Evolutionary conservation across 805 yeast species (phyloP).

Genomic region (Kuraishia hungarica): DNA sequence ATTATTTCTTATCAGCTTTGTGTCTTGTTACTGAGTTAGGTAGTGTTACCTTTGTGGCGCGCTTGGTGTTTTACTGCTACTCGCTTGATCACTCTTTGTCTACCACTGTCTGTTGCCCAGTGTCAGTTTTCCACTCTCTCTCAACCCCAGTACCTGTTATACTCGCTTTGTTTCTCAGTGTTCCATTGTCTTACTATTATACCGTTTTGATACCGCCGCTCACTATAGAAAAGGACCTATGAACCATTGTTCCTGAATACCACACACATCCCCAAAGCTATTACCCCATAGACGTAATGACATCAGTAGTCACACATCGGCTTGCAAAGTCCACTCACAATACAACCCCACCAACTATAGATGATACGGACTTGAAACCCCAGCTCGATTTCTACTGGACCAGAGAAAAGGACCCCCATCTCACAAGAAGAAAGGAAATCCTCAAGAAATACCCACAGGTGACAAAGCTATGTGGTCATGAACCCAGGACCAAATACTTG

Average conservation of each 20-base stretch:
- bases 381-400: slow-evolving; percentile 74
- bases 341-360: slow-evolving; percentile 14
- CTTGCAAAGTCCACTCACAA: neutral
- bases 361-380: slow-evolving; percentile 23
- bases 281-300: neutral
- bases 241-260: neutral
- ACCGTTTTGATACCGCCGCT: neutral
- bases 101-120: neutral
- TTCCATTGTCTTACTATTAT: neutral
- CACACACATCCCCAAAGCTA: neutral
- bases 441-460: slow-evolving; percentile 73
- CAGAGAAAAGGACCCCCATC: slow-evolving; percentile 72
- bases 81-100: neutral
- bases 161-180: neutral
- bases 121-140: neutral
- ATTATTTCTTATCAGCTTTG: too few relatives aligned
- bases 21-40: too few relatives aligned
- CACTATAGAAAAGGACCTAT: neutral
- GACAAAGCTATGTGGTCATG: slow-evolving; percentile 73
- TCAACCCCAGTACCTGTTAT: neutral
- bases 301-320: neutral
- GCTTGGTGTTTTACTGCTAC: neutral
- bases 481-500: slow-evolving; percentile 77
- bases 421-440: slow-evolving; percentile 62
- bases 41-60: too few relatives aligned